phyloP scores from a whole-genome alignment of 768 basidiomycete species.

The Phylloporus arenicola region DNA sequence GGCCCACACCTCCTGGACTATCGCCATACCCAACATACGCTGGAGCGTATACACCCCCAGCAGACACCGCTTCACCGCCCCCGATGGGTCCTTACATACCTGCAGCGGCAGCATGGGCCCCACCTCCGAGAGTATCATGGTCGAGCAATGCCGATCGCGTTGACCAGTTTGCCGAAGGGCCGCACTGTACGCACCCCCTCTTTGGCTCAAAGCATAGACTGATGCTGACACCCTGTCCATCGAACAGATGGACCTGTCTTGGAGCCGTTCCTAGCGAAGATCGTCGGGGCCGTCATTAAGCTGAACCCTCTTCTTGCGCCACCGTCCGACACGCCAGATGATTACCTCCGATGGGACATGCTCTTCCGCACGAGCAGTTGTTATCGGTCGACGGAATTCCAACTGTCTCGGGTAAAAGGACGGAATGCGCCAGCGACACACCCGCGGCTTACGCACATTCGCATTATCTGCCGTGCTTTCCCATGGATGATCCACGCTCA shows the following conservation, averaged over 20 bases:
- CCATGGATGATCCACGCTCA: conserved; percentile 52
- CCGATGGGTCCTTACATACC: conserved; percentile 21
- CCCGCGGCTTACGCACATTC: conserved; percentile 50
- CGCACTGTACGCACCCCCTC: conserved; percentile 34
- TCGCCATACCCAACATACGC: conserved; percentile 15
- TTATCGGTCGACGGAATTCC: conserved; percentile 55
- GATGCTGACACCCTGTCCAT: conserved; percentile 11
- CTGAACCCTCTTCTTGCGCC: conserved; percentile 63
- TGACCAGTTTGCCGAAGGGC: conserved; percentile 36
- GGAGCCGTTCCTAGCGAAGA: conserved; percentile 52
- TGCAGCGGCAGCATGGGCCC: conserved; percentile 24
- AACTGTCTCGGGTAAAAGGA: conserved; percentile 62
- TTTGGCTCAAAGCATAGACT: not conserved
- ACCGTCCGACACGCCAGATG: conserved; percentile 36
- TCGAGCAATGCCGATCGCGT: conserved; percentile 31
- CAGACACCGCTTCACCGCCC: no score
- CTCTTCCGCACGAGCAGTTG: conserved; percentile 56
- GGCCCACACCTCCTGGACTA: conserved; percentile 24
- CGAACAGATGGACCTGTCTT: conserved; percentile 64
- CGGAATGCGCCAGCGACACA: conserved; percentile 61
- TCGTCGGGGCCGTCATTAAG: conserved; percentile 42
- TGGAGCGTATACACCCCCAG: conserved; percentile 18
- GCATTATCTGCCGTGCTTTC: conserved; percentile 46
- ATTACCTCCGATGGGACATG: conserved; percentile 71
- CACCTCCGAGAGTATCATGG: conserved; percentile 26